Conservation (phyloP, 148 eudicot species). For the Rhododendron henanense region DNA sequence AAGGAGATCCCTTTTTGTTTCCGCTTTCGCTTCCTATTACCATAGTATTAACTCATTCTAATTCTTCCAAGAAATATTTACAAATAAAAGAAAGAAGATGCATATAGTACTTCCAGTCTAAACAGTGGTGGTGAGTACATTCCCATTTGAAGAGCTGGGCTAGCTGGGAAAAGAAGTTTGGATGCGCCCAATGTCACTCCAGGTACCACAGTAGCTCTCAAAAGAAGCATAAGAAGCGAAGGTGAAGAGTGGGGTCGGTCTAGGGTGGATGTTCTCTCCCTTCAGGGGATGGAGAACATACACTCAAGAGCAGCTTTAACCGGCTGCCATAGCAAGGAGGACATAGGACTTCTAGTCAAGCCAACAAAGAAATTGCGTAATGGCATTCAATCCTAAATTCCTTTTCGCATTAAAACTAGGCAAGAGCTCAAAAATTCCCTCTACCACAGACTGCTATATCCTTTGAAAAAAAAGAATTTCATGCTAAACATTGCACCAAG, state of each 20-base stretch:
- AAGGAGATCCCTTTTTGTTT: not conserved
- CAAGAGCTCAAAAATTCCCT: not conserved
- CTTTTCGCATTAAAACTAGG: not conserved
- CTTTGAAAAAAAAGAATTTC: not conserved
- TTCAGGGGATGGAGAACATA: not conserved
- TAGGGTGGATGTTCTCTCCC: not conserved
- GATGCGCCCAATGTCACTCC: not conserved
- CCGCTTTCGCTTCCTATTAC: not conserved
- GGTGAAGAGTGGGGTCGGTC: not conserved
- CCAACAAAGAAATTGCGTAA: not conserved
- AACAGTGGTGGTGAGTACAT: not conserved
- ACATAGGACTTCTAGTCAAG: not conserved
- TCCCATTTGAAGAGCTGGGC: not conserved
- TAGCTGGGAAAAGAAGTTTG: not conserved
- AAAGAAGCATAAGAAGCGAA: not conserved
- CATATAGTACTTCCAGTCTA: not conserved
- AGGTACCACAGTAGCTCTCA: not conserved
- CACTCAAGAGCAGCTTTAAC: not conserved
- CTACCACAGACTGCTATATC: not conserved
- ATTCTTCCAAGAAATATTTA: not conserved
- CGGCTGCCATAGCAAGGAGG: not conserved
- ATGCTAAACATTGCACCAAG: not conserved
- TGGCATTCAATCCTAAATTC: not conserved
- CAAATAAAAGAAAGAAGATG: not conserved
- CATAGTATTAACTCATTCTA: not conserved